Percentiles rank a stretch among this genome's conserved stretches.
Evolutionary conservation across 2,329 filamentous ascomycete genomes (phyloP).

Genomic region (Sphaerulina populicola): DNA sequence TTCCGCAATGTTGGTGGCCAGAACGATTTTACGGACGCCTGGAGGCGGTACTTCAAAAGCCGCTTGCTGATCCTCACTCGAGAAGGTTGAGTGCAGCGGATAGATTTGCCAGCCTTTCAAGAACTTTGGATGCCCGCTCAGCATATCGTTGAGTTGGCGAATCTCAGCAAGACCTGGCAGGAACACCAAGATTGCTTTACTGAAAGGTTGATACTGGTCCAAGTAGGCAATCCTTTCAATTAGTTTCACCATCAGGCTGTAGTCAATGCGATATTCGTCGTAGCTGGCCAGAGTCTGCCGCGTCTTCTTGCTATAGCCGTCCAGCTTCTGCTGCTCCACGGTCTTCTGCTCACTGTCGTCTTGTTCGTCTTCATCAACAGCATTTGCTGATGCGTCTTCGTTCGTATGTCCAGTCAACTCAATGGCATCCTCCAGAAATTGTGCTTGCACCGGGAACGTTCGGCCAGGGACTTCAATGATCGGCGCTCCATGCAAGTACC

Average conservation of each 20-base stretch:
- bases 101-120: constrained; percentile 73
- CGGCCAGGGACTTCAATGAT: constrained; percentile 85
- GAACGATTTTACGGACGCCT: constrained; percentile 81
- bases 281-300: constrained; percentile 65
- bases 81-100: constrained; percentile 86
- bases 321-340: constrained; percentile 56
- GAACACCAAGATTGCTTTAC: constrained; percentile 89
- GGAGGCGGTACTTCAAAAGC: constrained; percentile 79
- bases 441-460: constrained; percentile 83
- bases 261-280: constrained; percentile 88
- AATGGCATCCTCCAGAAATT: constrained; percentile 85
- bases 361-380: constrained; percentile 40
- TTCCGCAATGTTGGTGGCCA: constrained; percentile 96
- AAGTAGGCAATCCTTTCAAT: constrained; percentile 67
- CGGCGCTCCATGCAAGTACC: constrained; percentile 76
- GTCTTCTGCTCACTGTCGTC: constrained; percentile 36
- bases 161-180: constrained; percentile 82
- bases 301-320: constrained; percentile 68
- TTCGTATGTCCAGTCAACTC: constrained; percentile 70
- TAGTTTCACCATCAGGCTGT: constrained; percentile 72
- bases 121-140: constrained; percentile 69
- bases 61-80: constrained; percentile 90
- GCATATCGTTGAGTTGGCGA: constrained; percentile 63
- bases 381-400: constrained; percentile 50
- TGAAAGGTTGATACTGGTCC: constrained; percentile 59